Base-by-base conservation (phyloP, 139 green algal genomes). In the Coelastrella sp. region DNA sequence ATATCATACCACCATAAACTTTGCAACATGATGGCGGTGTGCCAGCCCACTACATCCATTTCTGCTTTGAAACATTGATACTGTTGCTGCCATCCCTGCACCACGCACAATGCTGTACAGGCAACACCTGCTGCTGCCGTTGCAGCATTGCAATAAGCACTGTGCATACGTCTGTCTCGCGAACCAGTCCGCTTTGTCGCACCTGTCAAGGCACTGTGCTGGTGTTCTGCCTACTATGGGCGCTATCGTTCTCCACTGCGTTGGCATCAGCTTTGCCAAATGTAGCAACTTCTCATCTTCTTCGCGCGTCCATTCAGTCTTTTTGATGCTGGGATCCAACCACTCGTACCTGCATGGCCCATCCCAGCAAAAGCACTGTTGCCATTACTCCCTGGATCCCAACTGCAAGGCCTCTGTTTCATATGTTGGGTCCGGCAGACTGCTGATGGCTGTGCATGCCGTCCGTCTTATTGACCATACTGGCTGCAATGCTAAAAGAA, bases 221-320 rank as follows among this genome's bases (percentile, higher is more conserved):
- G 98, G 95, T 20, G 98, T 99, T 61, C 98, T 91, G 19, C 98
- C 98, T 6, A 99, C 98, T 60, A 99, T 98, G 20, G 98, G 98
- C 7, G 98, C 98, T 49, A 99, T 99, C 27, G 98, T 99, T 73
- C 98, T 93, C 98, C 98, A 99, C 91, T 99, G 98, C 63, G 97
- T 99, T 6, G 98, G 98, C 97, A 99, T 99, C 10, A 99, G 96
- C 95, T 99, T 99, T 86, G 98, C 98, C 86, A 99, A 91, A 83
- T 99, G 98, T 83, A 99, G 96, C 89, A 99, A 95, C 93, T 99
- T 99, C 92, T 99, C 98, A 90, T 99, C 98, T 94, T 99, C 98
- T 85, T 99, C 97, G n/a, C 97, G 93, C 56, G 98, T 99, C 97
- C 97, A 99, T 86, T 99, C 97, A 5, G 97, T 99, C 94, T 99